Evolutionary conservation across 164 flowering plant species (phyloP).

Genomic region (Liriodendron chinense): DNA sequence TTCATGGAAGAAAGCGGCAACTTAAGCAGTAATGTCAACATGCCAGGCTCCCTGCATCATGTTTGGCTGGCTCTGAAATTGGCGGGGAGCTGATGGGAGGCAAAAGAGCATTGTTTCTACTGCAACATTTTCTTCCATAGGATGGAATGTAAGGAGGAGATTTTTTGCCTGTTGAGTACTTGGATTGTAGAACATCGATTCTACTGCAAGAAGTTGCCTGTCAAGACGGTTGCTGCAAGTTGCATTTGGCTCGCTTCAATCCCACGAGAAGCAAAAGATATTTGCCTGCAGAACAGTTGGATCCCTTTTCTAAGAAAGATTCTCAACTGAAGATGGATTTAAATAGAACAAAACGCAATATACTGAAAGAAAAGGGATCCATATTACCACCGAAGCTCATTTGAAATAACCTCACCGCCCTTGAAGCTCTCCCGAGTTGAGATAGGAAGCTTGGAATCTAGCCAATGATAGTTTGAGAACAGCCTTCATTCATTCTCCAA

Average conservation of each 20-base stretch:
- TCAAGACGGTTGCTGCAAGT: slow-evolving; percentile 39
- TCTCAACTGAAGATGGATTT: too few relatives aligned
- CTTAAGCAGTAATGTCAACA: too few relatives aligned
- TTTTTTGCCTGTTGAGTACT: too few relatives aligned
- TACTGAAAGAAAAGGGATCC: too few relatives aligned
- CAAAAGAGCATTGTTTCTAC: slow-evolving; percentile 23
- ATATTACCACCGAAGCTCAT: slow-evolving; percentile 56
- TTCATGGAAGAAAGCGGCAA: too few relatives aligned
- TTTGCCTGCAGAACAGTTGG: slow-evolving; percentile 67
- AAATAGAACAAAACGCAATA: too few relatives aligned
- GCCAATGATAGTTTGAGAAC: slow-evolving; percentile 71
- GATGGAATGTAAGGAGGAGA: too few relatives aligned
- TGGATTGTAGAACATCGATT: too few relatives aligned
- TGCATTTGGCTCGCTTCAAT: too few relatives aligned
- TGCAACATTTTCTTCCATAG: too few relatives aligned
- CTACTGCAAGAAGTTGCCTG: too few relatives aligned
- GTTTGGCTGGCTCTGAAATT: slow-evolving; percentile 94
- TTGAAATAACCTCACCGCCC: slow-evolving; percentile 83
- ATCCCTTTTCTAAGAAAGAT: slow-evolving; percentile 51
- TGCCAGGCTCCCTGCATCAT: slow-evolving; percentile 14
- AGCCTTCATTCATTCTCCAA: too few relatives aligned
- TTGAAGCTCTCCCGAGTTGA: slow-evolving; percentile 57
- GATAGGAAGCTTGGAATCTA: slow-evolving; percentile 96
- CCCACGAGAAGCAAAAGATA: slow-evolving; percentile 16
- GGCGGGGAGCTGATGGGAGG: slow-evolving; percentile 83